Base-by-base conservation (phyloP, 192 early-diverging fungal species). In the Podila horticola region DNA sequence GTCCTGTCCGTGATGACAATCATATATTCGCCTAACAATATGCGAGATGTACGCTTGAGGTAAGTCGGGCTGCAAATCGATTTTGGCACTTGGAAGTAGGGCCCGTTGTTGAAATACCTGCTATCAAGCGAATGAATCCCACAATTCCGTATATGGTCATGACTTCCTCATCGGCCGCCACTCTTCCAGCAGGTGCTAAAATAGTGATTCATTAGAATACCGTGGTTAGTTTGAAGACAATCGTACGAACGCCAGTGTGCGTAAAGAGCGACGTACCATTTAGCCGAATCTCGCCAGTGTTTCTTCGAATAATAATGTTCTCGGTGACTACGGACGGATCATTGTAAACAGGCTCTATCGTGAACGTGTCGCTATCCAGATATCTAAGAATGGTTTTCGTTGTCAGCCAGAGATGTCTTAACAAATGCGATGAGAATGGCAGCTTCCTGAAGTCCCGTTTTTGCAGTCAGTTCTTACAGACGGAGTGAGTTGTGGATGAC, bases 1-100 rank as follows among this genome's bases (percentile, higher is more conserved):
- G 83, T 83, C 31, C 93, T 84, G 11, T 90, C 88, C 12, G 92
- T 94, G 34, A 95, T 88, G 48, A 94, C 88, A 33, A 96, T 83
- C 67, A 96, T 83, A 68, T 94, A 91, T 61, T 93, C 91, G n/a
- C 95, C 95, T 94, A 61, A 50, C 49, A 52, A 34, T 7, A 26
- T 45, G 24, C 52, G 52, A 55, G 52, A 55, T 12, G 1, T 17
- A 17, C 41, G 15, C 41, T 45, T 12, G 41, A 52, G 65, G 19
- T 24, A 22, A 10, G 55, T 50, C 30, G 8, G 57, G 11, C 57
- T 28, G 28, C 57, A 58, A 62, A 62, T 19, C 11, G 15, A 62
- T 5, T 26, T 26, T 55, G 3, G 17, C 17, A 12, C 52, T 24
- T 55, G 52, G 52, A 1, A 33, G 15, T 20, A 24, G 2, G 12